phyloP scores from a whole-genome alignment of 768 basidiomycete species.

The Phaeolepiota aurea region DNA sequence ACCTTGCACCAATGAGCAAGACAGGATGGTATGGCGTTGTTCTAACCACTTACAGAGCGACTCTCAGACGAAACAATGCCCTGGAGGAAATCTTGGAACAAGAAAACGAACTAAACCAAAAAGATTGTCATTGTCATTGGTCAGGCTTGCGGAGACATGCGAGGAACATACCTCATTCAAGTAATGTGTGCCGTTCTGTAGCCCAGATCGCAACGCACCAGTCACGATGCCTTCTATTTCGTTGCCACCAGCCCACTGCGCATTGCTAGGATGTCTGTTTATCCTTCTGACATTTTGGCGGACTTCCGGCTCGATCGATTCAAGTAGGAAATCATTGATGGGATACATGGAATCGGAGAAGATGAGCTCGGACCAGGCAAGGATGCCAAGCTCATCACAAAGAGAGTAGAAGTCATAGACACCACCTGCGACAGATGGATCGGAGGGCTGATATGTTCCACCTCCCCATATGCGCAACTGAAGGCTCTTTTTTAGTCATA shows the following conservation, averaged over 20 bases:
- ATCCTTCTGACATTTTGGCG: constrained; percentile 47
- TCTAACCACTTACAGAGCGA: constrained; percentile 26
- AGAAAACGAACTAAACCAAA: constrained; percentile 30
- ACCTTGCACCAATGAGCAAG: constrained; percentile 22
- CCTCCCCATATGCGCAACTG: constrained; percentile 57
- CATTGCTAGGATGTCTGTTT: constrained; percentile 49
- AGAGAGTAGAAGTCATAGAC: constrained; percentile 48
- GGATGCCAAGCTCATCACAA: constrained; percentile 52
- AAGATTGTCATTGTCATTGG: too few relatives aligned
- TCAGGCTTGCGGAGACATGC: not conserved
- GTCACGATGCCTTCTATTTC: constrained; percentile 50
- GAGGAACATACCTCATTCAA: constrained; percentile 41
- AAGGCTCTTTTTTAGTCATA: not conserved
- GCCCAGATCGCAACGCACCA: constrained; percentile 17
- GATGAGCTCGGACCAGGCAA: constrained; percentile 56
- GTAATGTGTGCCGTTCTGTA: constrained; percentile 36
- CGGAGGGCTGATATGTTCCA: constrained; percentile 42
- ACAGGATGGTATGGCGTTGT: not conserved
- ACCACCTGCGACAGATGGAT: constrained; percentile 28
- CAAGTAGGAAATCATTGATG: constrained; percentile 44
- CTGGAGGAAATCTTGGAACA: constrained; percentile 47
- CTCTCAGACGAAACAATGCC: constrained; percentile 40
- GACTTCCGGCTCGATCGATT: constrained; percentile 45
- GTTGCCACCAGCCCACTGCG: constrained; percentile 55
- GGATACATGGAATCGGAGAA: constrained; percentile 52